A percentile compares a stretch with the other conserved stretches of the same genome.
phyloP scores from a whole-genome alignment of 805 yeast species.

The Cyberlindnera americana region DNA sequence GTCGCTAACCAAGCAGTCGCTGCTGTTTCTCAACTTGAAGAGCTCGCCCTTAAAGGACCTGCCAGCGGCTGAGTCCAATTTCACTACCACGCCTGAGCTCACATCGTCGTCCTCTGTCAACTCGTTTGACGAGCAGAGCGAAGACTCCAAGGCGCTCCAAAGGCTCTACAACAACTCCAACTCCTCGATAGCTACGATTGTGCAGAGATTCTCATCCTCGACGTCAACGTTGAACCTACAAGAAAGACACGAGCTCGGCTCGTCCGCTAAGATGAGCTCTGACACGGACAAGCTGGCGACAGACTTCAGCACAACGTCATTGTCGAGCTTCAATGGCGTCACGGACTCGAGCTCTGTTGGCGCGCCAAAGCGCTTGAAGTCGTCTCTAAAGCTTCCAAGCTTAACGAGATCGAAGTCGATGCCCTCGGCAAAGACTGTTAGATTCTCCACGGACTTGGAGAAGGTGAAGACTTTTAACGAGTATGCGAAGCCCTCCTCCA shows the following conservation, averaged over 20 bases:
- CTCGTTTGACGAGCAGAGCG: slow-evolving; percentile 23
- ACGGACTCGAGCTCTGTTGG: slow-evolving; percentile 6
- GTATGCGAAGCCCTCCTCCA: slow-evolving; percentile 56
- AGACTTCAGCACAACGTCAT: slow-evolving; percentile 14
- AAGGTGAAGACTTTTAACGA: slow-evolving; percentile 65
- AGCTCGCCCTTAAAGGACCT: slow-evolving; percentile 4
- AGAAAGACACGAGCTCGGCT: not conserved
- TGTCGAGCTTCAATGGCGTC: slow-evolving; percentile 15
- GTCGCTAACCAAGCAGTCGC: slow-evolving; percentile 13
- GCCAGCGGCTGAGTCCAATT: slow-evolving; percentile 8
- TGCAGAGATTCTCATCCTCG: slow-evolving; percentile 23
- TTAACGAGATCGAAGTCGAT: slow-evolving; percentile 42
- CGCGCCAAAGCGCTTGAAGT: slow-evolving; percentile 29
- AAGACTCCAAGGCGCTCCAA: slow-evolving; percentile 16
- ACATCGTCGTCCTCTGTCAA: slow-evolving; percentile 20
- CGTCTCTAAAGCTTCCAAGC: slow-evolving; percentile 45
- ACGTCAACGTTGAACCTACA: slow-evolving; percentile 22
- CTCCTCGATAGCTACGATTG: slow-evolving; percentile 26
- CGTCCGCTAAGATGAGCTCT: not conserved
- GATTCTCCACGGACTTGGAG: slow-evolving; percentile 59
- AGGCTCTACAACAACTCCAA: slow-evolving; percentile 18
- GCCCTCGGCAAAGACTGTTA: slow-evolving; percentile 52
- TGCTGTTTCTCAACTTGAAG: slow-evolving; percentile 10
- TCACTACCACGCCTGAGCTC: slow-evolving; percentile 19
- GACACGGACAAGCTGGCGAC: slow-evolving; percentile 4